Conservation (phyloP, 805 yeast species). For the Saccharomycopsis capsularis region DNA sequence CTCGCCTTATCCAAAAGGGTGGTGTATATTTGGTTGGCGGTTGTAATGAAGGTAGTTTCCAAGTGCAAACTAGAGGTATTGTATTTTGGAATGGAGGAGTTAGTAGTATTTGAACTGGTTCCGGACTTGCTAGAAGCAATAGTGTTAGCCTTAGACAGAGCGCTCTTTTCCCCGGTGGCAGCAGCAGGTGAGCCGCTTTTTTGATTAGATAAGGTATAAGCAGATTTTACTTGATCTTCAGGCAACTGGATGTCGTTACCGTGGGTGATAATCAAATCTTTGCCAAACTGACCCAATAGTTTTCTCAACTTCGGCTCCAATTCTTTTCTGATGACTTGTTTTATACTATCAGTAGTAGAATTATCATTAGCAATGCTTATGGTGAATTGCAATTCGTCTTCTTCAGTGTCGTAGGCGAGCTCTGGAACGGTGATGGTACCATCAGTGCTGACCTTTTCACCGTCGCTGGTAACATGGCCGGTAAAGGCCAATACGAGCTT, state of each 20-base stretch:
- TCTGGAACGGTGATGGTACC: slow-evolving; percentile 88
- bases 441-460: slow-evolving; percentile 25
- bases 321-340: slow-evolving; percentile 42
- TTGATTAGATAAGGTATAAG: slow-evolving; percentile 47
- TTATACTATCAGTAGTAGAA: slow-evolving; percentile 37
- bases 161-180: background rate
- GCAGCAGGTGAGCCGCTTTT: slow-evolving; percentile 20
- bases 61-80: slow-evolving; percentile 76
- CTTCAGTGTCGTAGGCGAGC: slow-evolving; percentile 85
- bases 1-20: slow-evolving; percentile 72
- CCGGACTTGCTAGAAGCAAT: slow-evolving; percentile 19
- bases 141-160: slow-evolving; percentile 12
- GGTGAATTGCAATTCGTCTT: slow-evolving; percentile 80
- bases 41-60: slow-evolving; percentile 75
- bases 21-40: slow-evolving; percentile 76
- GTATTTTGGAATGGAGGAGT: slow-evolving; percentile 46
- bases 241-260: slow-evolving; percentile 86
- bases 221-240: slow-evolving; percentile 53
- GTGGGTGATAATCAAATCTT: slow-evolving; percentile 64
- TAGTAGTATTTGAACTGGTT: slow-evolving; percentile 21
- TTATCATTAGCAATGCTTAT: slow-evolving; percentile 56
- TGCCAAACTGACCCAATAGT: slow-evolving; percentile 59
- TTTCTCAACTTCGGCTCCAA: slow-evolving; percentile 67
- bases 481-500: slow-evolving; percentile 52
- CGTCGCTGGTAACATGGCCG: slow-evolving; percentile 32